Conservation (phyloP, 345 rosid species). For the Hibiscus trionum region DNA sequence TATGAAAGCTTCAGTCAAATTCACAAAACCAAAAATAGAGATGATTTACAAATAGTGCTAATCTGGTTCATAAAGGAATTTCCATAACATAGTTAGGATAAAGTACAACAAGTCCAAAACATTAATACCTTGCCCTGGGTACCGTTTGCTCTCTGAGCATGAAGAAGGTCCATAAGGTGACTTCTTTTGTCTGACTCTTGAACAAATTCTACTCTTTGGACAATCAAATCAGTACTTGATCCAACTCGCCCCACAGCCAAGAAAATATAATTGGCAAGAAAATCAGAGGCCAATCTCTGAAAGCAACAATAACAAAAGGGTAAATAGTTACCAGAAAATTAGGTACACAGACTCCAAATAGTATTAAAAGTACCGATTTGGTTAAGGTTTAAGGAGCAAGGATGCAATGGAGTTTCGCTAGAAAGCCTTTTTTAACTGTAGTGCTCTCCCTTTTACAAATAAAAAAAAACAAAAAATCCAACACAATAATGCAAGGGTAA, state of each 20-base stretch:
- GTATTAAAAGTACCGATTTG: background rate
- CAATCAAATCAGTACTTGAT: conserved; percentile 94
- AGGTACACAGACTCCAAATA: background rate
- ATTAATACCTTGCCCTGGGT: conserved; percentile 63
- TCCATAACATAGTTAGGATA: background rate
- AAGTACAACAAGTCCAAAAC: background rate
- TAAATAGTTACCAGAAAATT: background rate
- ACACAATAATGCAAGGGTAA: background rate
- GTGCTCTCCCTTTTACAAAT: background rate
- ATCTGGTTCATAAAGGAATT: background rate
- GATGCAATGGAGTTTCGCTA: background rate
- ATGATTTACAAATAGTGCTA: background rate
- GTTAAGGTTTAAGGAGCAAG: background rate
- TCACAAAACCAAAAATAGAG: background rate
- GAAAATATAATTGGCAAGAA: conserved; percentile 64
- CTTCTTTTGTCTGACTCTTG: conserved; percentile 94
- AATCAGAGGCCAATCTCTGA: conserved; percentile 97
- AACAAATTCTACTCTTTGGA: conserved; percentile 88
- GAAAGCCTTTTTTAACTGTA: background rate
- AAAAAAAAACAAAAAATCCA: background rate
- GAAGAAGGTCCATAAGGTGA: conserved; percentile 96
- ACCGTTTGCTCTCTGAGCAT: conserved; percentile 80
- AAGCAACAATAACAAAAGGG: conserved; percentile 9
- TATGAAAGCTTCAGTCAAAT: background rate
- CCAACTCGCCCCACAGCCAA: conserved; percentile 98